Evolutionary conservation across 2,329 filamentous ascomycete species (phyloP), one percentile per base, ranked within the genome.

Genomic region (Corynespora cassiicola): DNA sequence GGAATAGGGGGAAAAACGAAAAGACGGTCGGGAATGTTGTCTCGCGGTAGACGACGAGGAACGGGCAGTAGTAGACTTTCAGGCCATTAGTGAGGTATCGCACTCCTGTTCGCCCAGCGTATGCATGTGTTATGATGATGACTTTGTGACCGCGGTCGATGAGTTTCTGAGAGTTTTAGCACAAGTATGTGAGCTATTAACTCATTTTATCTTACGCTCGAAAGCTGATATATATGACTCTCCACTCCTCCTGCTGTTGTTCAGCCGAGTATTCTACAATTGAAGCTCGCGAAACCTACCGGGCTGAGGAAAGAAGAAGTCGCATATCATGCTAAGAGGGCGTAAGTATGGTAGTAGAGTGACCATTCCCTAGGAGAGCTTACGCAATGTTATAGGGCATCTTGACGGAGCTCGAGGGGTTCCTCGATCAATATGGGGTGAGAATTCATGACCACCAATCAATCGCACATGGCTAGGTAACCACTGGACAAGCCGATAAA

Each of bases 301-400:
- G 35, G 94, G 92, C 63, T 97, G 92, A 10, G 94, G 94, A 66
- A 95, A 99, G 84, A 99, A 99, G 80, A 95, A 96, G 77, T 99
- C 94, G 80, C 92, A 91, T 69, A 96, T 88, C 94, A 99, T 99
- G 43, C 81, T 84, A 52, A 15, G 7, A 15, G 10, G 9, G 23
- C 22, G 31, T 58, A 21, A 59, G 50, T 41, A 36, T 16, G 21
- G 9, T 11, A 24, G 17, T 16, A 11, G 16, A 17, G 20, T 32
- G 22, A 4, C 6, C 7, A 12, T 20, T 29, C 7, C n/a, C 6
- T 8, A 11, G 24, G 21, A n/a, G 14, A 33, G 68, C 80, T 57
- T 69, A 84, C 81, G 84, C 83, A 64, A 87, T 86, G 57, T 85
- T 86, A 75, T 86, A 86, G 36, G 82, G 77, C 84, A 86, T 87